Evolutionary conservation across 306 rosid genomes (phyloP).

Genomic region (Castanea mollissima): DNA sequence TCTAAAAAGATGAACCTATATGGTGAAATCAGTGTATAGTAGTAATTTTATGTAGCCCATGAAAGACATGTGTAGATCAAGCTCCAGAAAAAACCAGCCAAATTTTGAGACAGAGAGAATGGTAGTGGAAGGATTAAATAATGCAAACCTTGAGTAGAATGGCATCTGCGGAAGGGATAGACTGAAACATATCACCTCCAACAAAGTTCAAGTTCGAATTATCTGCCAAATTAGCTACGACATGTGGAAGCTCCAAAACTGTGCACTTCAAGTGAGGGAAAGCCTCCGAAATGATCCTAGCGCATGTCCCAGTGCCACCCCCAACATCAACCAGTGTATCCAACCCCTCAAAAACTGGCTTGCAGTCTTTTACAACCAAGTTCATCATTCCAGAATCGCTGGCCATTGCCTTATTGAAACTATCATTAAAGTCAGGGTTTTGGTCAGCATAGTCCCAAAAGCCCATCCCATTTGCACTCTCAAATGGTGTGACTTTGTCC

Average conservation of each 20-base stretch:
- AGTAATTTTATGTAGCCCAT: too few species aligned
- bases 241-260: constrained; percentile 45
- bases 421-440: background rate
- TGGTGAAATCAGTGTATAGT: too few species aligned
- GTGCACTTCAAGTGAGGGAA: constrained; percentile 51
- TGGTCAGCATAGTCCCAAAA: constrained; percentile 28
- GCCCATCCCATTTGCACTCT: constrained; percentile 34
- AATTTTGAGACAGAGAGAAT: too few species aligned
- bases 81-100: too few species aligned
- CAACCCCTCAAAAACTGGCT: constrained; percentile 43
- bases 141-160: too few species aligned
- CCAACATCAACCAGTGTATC: constrained; percentile 37
- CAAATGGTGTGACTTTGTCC: constrained; percentile 17
- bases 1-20: too few species aligned
- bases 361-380: constrained; percentile 33
- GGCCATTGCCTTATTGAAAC: constrained; percentile 42
- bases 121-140: too few species aligned
- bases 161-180: too few species aligned
- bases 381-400: constrained; percentile 46
- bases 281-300: constrained; percentile 30
- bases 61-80: too few species aligned
- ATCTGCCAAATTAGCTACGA: constrained; percentile 30
- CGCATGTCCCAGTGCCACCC: constrained; percentile 39
- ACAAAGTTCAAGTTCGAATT: constrained; percentile 38
- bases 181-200: constrained; percentile 20